Conservation (phyloP, 148 eudicot species). For the Drosera capensis region DNA sequence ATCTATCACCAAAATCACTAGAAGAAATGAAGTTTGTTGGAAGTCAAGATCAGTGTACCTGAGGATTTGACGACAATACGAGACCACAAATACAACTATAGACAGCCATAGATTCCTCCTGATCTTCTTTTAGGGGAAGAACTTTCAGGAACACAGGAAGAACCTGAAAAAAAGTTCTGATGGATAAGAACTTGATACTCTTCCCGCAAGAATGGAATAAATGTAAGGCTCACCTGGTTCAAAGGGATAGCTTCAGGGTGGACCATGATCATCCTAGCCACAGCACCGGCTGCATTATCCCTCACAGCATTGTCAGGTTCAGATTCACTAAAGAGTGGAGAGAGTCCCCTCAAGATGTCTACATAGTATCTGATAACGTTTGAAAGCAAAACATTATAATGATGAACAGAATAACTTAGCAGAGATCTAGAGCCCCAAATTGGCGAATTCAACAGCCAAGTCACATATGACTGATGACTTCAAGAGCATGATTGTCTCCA, state of each 20-base stretch:
- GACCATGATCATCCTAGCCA: slow-evolving; percentile 93
- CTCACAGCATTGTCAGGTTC: slow-evolving; percentile 97
- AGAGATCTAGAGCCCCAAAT: background rate
- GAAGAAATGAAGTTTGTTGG: too few relatives aligned
- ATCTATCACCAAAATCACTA: too few relatives aligned
- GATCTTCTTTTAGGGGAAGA: slow-evolving; percentile 91
- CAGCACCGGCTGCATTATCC: slow-evolving; percentile 98
- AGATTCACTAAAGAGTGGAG: slow-evolving; percentile 72
- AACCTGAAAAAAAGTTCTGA: slow-evolving; percentile 31
- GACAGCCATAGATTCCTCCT: slow-evolving; percentile 74
- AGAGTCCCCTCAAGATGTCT: slow-evolving; percentile 57
- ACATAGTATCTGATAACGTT: slow-evolving; percentile 44
- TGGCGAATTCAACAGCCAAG: background rate
- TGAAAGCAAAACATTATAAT: slow-evolving; percentile 14
- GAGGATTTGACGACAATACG: slow-evolving; percentile 70
- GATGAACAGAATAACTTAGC: slow-evolving; percentile 1
- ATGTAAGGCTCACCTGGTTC: slow-evolving; percentile 71
- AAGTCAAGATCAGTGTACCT: slow-evolving; percentile 30
- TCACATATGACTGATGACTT: background rate
- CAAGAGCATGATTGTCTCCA: background rate
- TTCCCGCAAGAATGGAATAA: background rate
- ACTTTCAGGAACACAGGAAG: slow-evolving; percentile 75
- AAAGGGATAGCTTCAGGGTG: slow-evolving; percentile 76
- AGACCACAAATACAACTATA: slow-evolving; percentile 83
- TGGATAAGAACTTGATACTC: background rate